Percentiles rank a stretch among this genome's conserved stretches.
phyloP scores from a whole-genome alignment of 1,284 basidiomycete species.

The Malassezia caprae region DNA sequence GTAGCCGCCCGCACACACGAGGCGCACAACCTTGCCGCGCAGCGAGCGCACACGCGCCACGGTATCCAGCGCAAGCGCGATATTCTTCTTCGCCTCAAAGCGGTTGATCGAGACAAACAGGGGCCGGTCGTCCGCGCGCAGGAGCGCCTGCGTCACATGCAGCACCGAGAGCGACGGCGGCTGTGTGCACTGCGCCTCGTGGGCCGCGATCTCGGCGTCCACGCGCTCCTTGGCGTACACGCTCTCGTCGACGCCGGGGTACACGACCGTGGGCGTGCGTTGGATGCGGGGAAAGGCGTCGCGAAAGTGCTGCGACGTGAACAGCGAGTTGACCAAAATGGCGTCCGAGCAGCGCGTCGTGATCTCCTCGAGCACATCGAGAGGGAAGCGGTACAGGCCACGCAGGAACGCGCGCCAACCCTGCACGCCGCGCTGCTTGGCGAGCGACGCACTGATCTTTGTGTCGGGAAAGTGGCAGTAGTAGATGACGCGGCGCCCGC shows the following conservation, averaged over 20 bases:
- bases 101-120: slow-evolving; percentile 84
- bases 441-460: slow-evolving; percentile 57
- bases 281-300: slow-evolving; percentile 64
- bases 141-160: slow-evolving; percentile 14
- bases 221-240: slow-evolving; percentile 20
- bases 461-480: slow-evolving; percentile 91
- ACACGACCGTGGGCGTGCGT: slow-evolving; percentile 64
- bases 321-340: slow-evolving; percentile 82
- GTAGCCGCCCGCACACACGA: slow-evolving; percentile 58
- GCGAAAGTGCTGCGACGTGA: slow-evolving; percentile 61
- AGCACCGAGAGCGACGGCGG: slow-evolving; percentile 51
- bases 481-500: slow-evolving; percentile 71
- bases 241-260: slow-evolving; percentile 65
- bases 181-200: slow-evolving; percentile 1
- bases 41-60: slow-evolving; percentile 53
- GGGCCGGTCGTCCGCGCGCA: slow-evolving; percentile 50
- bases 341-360: slow-evolving; percentile 84
- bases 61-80: slow-evolving; percentile 66
- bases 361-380: slow-evolving; percentile 78
- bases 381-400: slow-evolving; percentile 64
- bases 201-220: slow-evolving; percentile 17
- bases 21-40: slow-evolving; percentile 17
- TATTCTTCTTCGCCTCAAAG: slow-evolving; percentile 92
- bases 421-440: slow-evolving; percentile 28
- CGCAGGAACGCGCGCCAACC: slow-evolving; percentile 20